Conservation (phyloP, 257 asterid species). For the Avicennia marina region DNA sequence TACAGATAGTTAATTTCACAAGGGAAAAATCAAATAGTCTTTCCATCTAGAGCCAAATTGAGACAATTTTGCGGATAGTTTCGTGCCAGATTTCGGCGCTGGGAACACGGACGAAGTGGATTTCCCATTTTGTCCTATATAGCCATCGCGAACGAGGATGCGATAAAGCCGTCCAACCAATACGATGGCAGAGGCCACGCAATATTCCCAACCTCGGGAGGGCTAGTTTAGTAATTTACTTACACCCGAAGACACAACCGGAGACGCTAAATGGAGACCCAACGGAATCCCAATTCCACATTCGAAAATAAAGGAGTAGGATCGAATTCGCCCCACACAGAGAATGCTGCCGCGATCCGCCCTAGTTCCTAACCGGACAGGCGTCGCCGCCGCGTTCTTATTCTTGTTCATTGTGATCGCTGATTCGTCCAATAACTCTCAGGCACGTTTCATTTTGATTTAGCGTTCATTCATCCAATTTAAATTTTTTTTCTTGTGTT, state of each 20-base stretch:
- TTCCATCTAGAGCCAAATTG: too few species aligned
- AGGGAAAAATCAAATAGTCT: too few species aligned
- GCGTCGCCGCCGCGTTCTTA: constrained; percentile 35
- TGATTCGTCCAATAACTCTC: constrained; percentile 44
- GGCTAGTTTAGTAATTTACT: constrained; percentile 19
- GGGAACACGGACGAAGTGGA: too few species aligned
- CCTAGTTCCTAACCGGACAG: constrained; percentile 17
- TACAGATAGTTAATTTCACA: too few species aligned
- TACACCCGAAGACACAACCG: neutral
- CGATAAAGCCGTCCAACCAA: too few species aligned
- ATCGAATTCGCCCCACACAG: neutral
- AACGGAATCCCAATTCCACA: neutral
- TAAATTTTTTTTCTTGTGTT: too few species aligned
- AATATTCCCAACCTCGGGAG: constrained; percentile 20
- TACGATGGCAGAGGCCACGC: constrained; percentile 26
- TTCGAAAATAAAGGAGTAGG: neutral
- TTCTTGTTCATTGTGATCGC: constrained; percentile 26
- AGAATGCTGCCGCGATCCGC: constrained; percentile 32
- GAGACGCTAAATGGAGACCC: neutral
- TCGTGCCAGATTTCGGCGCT: too few species aligned
- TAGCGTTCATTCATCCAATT: neutral
- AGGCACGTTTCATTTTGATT: constrained; percentile 26
- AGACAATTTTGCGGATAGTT: too few species aligned
- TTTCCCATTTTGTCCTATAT: too few species aligned
- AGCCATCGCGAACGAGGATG: too few species aligned